Percentiles rank a stretch among this genome's conserved stretches.
Conservation (phyloP, 1,284 basidiomycete genomes). For the Singerocomus inundabilis region DNA sequence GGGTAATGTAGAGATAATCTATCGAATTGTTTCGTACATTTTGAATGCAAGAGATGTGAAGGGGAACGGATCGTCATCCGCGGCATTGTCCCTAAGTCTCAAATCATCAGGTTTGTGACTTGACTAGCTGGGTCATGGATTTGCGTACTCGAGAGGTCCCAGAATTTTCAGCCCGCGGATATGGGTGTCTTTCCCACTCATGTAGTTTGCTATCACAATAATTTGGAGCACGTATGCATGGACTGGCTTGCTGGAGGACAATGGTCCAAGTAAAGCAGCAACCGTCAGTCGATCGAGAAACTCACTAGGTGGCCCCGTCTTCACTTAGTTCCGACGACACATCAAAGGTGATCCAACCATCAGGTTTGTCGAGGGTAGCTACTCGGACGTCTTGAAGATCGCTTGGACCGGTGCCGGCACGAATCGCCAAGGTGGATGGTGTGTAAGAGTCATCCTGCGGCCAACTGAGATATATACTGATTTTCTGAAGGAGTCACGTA, state of each 20-base stretch:
- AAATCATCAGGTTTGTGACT: background rate
- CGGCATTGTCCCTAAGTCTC: slow-evolving; percentile 40
- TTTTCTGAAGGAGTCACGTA: slow-evolving; percentile 57
- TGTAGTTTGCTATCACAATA: slow-evolving; percentile 89
- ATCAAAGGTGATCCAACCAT: slow-evolving; percentile 94
- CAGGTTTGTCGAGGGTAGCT: slow-evolving; percentile 84
- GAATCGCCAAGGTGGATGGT: slow-evolving; percentile 85
- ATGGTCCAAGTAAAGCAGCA: slow-evolving; percentile 1
- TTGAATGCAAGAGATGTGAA: slow-evolving; percentile 67
- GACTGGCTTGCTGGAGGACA: slow-evolving; percentile 67
- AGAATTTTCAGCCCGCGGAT: slow-evolving; percentile 86
- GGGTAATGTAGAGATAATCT: slow-evolving; percentile 27
- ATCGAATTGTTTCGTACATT: slow-evolving; percentile 79
- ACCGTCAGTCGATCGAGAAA: background rate
- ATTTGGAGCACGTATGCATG: slow-evolving; percentile 90
- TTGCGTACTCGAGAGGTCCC: slow-evolving; percentile 76
- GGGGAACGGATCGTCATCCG: slow-evolving; percentile 64
- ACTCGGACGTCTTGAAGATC: slow-evolving; percentile 93
- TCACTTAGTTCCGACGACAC: slow-evolving; percentile 78
- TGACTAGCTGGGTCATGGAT: background rate
- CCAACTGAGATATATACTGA: slow-evolving; percentile 88
- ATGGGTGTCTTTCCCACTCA: slow-evolving; percentile 99
- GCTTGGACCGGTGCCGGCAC: slow-evolving; percentile 88
- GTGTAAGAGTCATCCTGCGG: slow-evolving; percentile 96
- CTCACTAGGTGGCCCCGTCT: slow-evolving; percentile 71